Evolutionary conservation across 192 early-diverging fungal species (phyloP).

Genomic region (Gonapodya prolifera): DNA sequence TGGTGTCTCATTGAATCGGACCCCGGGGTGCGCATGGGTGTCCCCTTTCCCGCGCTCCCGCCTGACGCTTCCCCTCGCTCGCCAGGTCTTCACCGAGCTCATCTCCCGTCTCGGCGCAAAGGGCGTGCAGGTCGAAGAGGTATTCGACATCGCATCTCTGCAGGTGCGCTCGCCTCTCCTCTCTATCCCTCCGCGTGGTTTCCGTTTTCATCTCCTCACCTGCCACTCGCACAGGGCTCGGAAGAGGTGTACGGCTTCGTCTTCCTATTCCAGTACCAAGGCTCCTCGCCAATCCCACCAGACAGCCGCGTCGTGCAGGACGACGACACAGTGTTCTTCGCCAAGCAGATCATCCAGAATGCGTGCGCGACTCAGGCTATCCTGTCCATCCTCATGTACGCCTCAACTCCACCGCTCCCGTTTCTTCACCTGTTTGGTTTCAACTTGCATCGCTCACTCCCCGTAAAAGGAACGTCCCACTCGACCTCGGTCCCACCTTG

Average conservation of each 20-base stretch:
- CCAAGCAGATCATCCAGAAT: constrained; percentile 58
- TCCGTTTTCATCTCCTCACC: constrained; percentile 3
- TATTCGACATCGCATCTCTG: constrained; percentile 54
- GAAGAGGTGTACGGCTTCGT: constrained; percentile 55
- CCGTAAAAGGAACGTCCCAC: constrained; percentile 12
- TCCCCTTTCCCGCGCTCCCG: neutral
- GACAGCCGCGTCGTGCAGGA: constrained; percentile 17
- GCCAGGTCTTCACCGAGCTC: constrained; percentile 68
- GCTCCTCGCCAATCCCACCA: constrained; percentile 13
- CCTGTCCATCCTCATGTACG: constrained; percentile 59
- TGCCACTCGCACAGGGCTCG: neutral
- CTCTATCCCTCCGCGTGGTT: neutral
- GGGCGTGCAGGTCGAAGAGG: constrained; percentile 66
- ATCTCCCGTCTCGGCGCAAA: constrained; percentile 57
- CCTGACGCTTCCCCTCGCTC: neutral
- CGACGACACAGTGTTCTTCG: constrained; percentile 15
- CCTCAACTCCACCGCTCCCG: too few relatives aligned
- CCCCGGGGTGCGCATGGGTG: constrained; percentile 31
- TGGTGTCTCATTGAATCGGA: constrained; percentile 84
- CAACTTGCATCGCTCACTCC: too few relatives aligned
- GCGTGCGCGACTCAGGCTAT: constrained; percentile 82
- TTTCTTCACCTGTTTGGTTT: too few relatives aligned
- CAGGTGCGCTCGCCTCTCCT: constrained; percentile 14
- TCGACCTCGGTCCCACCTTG: constrained; percentile 61
- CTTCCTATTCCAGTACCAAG: constrained; percentile 63